phyloP scores from a whole-genome alignment of 805 yeast genomes.

The Brettanomyces naardenensis region DNA sequence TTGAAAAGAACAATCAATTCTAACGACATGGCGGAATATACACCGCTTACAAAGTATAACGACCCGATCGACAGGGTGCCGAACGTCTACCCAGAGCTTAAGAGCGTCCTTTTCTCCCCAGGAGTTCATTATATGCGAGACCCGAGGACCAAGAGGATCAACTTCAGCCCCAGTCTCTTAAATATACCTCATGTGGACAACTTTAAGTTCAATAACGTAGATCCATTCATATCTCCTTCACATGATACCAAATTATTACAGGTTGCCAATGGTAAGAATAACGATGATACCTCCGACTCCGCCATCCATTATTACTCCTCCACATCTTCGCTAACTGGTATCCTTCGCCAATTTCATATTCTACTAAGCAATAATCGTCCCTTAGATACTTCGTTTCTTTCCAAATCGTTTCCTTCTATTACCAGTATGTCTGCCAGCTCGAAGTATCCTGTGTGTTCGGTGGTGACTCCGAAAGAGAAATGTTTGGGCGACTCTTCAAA shows the following conservation, averaged over 20 bases:
- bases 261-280: constrained; percentile 32
- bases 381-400: constrained; percentile 37
- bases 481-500: neutral
- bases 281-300: constrained; percentile 2
- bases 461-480: constrained; percentile 37
- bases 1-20: neutral
- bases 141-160: constrained; percentile 65
- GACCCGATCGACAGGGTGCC: constrained; percentile 33
- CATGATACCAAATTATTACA: constrained; percentile 47
- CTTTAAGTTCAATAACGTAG: constrained; percentile 52
- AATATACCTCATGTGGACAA: constrained; percentile 55
- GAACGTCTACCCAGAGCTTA: constrained; percentile 53
- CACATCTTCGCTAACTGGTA: constrained; percentile 80
- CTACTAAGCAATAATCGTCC: constrained; percentile 56
- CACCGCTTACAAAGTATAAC: constrained; percentile 13
- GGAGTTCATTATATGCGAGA: constrained; percentile 74
- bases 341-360: constrained; percentile 67
- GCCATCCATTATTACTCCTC: constrained; percentile 55
- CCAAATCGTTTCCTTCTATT: constrained; percentile 34
- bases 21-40: constrained; percentile 8
- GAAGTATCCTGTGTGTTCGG: constrained; percentile 44
- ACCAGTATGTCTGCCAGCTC: constrained; percentile 35
- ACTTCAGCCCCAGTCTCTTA: constrained; percentile 55
- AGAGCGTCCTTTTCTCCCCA: constrained; percentile 71
- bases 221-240: constrained; percentile 56